Evolutionary conservation across 805 yeast species (phyloP).

Genomic region (Pichia manshurica): DNA sequence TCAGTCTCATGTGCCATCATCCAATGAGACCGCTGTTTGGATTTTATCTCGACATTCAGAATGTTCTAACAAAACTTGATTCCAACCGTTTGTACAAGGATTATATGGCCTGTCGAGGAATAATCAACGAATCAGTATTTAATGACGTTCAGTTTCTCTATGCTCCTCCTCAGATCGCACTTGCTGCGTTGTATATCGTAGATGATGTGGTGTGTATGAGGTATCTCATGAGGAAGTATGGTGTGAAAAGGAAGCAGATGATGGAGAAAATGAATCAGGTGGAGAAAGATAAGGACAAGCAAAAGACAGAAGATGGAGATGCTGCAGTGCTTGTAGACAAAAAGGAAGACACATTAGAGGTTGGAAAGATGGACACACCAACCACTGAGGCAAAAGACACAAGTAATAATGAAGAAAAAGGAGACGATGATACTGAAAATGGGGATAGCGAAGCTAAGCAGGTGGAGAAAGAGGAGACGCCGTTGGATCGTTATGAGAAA

Average conservation of each 20-base stretch:
- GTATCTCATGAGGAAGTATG: constrained; percentile 63
- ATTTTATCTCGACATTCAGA: constrained; percentile 85
- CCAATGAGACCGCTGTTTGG: constrained; percentile 91
- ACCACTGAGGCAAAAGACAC: constrained; percentile 1
- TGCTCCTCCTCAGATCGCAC: constrained; percentile 94
- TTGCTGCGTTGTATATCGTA: constrained; percentile 70
- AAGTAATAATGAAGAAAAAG: neutral
- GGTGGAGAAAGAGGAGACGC: constrained; percentile 10
- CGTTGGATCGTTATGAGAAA: constrained; percentile 35
- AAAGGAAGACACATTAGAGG: constrained; percentile 6
- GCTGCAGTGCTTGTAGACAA: neutral
- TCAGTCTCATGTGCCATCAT: constrained; percentile 81
- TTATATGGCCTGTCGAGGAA: constrained; percentile 63
- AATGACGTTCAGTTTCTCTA: constrained; percentile 72
- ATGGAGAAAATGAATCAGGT: constrained; percentile 13
- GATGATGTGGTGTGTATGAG: constrained; percentile 59
- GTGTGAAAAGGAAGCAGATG: constrained; percentile 25
- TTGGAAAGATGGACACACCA: neutral
- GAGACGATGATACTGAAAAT: constrained; percentile 1
- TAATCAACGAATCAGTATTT: constrained; percentile 61
- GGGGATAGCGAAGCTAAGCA: neutral
- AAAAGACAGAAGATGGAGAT: constrained; percentile 2
- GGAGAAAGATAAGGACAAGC: constrained; percentile 12
- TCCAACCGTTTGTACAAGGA: constrained; percentile 56
- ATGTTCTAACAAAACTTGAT: constrained; percentile 43